Percentiles rank a stretch among this genome's conserved stretches.
phyloP scores from a whole-genome alignment of 805 yeast genomes.

The Yarrowia alimentaria region DNA sequence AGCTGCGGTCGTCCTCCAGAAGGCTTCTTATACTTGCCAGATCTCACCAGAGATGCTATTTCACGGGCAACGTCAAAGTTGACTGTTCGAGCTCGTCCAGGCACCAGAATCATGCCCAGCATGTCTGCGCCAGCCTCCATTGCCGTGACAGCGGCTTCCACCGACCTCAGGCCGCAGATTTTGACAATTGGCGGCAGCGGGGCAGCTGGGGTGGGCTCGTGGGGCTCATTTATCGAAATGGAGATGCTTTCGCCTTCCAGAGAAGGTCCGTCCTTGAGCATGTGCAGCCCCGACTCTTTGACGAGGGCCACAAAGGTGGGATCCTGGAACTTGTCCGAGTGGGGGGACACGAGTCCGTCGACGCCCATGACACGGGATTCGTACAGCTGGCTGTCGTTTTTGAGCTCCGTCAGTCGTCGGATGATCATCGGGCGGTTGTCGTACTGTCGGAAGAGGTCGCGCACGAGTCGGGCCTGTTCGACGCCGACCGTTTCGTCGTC shows the following conservation, averaged over 20 bases:
- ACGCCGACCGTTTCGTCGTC: slow-evolving; percentile 1
- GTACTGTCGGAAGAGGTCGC: slow-evolving; percentile 16
- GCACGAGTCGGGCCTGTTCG: slow-evolving; percentile 11
- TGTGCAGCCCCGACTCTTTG: slow-evolving; percentile 10
- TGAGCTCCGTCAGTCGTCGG: slow-evolving; percentile 4
- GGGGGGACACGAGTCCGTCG: slow-evolving; percentile 16
- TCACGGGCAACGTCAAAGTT: slow-evolving; percentile 46
- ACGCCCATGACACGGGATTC: slow-evolving; percentile 23
- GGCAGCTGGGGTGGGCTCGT: no score
- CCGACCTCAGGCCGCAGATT: slow-evolving; percentile 75
- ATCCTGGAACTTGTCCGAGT: background rate
- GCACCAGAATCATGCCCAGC: slow-evolving; percentile 85
- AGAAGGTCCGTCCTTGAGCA: background rate
- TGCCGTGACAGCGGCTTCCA: slow-evolving; percentile 70
- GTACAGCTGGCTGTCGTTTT: slow-evolving; percentile 19
- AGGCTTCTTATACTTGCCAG: slow-evolving; percentile 10
- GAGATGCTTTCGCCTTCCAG: slow-evolving; percentile 18
- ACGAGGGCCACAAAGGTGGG: slow-evolving; percentile 6
- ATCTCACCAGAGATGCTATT: slow-evolving; percentile 44
- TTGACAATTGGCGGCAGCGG: no score
- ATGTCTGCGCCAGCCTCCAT: slow-evolving; percentile 69
- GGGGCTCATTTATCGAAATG: no score
- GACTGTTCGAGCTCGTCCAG: slow-evolving; percentile 72
- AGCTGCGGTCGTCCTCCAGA: slow-evolving; percentile 55
- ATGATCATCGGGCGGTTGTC: slow-evolving; percentile 20